Evolutionary conservation across 805 yeast species (phyloP).

Genomic region (Groenewaldozyma tartarivorans): DNA sequence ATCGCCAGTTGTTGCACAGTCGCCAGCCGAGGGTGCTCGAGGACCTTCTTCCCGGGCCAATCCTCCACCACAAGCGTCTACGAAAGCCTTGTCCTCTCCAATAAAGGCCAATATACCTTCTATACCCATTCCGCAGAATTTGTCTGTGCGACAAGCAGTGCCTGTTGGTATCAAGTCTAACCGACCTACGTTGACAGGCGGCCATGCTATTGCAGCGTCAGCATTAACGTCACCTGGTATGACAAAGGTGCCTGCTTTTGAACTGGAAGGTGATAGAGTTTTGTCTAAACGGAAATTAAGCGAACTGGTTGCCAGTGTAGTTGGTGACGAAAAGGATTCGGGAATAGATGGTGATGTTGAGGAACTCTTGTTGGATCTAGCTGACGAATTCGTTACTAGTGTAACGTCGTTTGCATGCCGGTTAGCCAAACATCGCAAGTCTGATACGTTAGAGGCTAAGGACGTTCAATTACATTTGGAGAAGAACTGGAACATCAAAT

Average conservation of each 20-base stretch:
- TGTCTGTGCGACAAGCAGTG: conserved; percentile 55
- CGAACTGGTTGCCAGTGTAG: conserved; percentile 68
- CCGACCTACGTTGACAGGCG: conserved; percentile 79
- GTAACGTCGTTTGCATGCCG: conserved; percentile 92
- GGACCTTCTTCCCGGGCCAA: conserved; percentile 24
- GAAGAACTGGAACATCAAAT: conserved; percentile 86
- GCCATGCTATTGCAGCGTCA: conserved; percentile 64
- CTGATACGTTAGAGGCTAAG: conserved; percentile 74
- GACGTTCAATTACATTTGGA: conserved; percentile 90
- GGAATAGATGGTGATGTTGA: conserved; percentile 90
- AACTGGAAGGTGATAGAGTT: conserved; percentile 58
- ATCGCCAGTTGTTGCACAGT: conserved; percentile 6
- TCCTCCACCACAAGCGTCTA: conserved; percentile 18
- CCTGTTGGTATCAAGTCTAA: conserved; percentile 58
- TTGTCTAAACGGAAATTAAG: conserved; percentile 81
- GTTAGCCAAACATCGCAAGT: conserved; percentile 87
- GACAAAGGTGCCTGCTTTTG: conserved; percentile 70
- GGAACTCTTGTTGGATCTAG: conserved; percentile 79
- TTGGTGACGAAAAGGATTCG: conserved; percentile 77
- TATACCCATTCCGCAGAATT: conserved; percentile 48
- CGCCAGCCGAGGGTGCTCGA: conserved; percentile 10
- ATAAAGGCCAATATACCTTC: conserved; percentile 19
- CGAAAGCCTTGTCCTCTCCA: conserved; percentile 30
- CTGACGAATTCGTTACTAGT: conserved; percentile 88
- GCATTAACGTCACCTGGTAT: conserved; percentile 68